A percentile compares a stretch with the other conserved stretches of the same genome.
Evolutionary conservation across 441 rosid species (phyloP).

Genomic region (Heliophila coronopifolia): DNA sequence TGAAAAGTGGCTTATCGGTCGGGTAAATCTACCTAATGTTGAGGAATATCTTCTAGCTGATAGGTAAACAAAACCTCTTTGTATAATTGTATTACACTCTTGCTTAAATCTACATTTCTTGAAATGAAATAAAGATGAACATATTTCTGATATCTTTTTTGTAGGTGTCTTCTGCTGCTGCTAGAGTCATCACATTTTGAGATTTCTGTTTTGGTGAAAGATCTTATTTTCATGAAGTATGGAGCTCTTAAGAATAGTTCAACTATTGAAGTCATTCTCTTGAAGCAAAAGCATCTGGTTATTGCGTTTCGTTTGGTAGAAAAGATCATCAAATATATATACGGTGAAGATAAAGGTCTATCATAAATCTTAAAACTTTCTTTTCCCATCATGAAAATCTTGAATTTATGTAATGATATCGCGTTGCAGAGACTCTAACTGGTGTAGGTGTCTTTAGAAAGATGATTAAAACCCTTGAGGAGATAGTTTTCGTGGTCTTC

Average conservation of each 20-base stretch:
- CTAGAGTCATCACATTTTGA: slow-evolving; percentile 85
- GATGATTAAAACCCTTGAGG: slow-evolving; percentile 59
- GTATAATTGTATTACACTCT: not conserved
- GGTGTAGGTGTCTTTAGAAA: slow-evolving; percentile 41
- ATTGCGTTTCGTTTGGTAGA: slow-evolving; percentile 69
- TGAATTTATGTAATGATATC: not conserved
- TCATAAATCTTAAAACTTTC: not conserved
- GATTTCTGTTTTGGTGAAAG: slow-evolving; percentile 76
- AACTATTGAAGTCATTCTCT: slow-evolving; percentile 39
- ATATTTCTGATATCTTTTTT: slow-evolving; percentile 17
- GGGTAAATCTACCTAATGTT: slow-evolving; percentile 42
- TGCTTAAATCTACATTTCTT: not conserved
- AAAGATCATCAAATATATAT: slow-evolving; percentile 61
- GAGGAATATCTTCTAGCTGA: slow-evolving; percentile 51
- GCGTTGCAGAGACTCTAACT: slow-evolving; percentile 36
- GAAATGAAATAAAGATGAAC: not conserved
- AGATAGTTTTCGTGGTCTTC: slow-evolving; percentile 56
- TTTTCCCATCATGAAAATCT: not conserved
- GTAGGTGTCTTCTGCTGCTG: slow-evolving; percentile 82
- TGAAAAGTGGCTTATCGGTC: slow-evolving; percentile 67
- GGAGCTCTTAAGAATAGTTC: slow-evolving; percentile 65
- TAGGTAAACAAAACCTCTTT: slow-evolving; percentile 42
- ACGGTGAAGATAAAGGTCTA: slow-evolving; percentile 59
- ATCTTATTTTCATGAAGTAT: slow-evolving; percentile 70
- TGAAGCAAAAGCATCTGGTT: slow-evolving; percentile 61